Conservation (phyloP, 192 early-diverging fungal species). For the Bifiguratus adelaidae region DNA sequence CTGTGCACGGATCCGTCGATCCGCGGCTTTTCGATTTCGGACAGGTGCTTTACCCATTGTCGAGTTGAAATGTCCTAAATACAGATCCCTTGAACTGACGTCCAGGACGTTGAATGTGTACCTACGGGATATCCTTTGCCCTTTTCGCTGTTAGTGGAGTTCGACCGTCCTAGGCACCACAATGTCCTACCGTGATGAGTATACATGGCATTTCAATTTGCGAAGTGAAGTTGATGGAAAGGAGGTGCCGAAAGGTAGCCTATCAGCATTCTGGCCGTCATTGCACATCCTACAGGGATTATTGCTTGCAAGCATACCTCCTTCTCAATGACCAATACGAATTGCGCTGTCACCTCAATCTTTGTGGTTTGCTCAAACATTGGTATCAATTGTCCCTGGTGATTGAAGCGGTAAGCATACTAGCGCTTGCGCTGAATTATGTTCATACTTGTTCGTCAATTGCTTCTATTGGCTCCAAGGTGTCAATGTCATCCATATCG, state of each 20-base stretch:
- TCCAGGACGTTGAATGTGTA: background rate
- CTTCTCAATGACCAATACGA: conserved; percentile 11
- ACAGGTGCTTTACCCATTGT: conserved; percentile 4
- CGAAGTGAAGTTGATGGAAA: conserved; percentile 3
- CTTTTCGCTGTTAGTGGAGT: background rate
- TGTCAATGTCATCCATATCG: background rate
- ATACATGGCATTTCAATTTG: conserved; percentile 1
- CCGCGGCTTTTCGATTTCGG: background rate
- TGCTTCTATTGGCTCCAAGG: background rate
- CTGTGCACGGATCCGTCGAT: too few species aligned
- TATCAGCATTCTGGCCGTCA: background rate
- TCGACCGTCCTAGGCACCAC: background rate
- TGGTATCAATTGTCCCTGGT: background rate
- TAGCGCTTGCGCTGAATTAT: conserved; percentile 5
- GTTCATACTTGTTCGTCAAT: conserved; percentile 3
- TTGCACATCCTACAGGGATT: background rate
- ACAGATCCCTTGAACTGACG: background rate
- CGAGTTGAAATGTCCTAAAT: conserved; percentile 8
- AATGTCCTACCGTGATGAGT: conserved; percentile 4
- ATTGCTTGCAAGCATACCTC: conserved; percentile 2
- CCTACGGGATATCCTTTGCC: conserved; percentile 13
- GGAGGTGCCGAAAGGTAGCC: conserved; percentile 13
- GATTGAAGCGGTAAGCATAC: background rate
- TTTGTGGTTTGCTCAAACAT: background rate
- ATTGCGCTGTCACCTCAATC: conserved; percentile 2